Conservation (phyloP, 2,329 filamentous ascomycete species). For the Paraphoma sp. region DNA sequence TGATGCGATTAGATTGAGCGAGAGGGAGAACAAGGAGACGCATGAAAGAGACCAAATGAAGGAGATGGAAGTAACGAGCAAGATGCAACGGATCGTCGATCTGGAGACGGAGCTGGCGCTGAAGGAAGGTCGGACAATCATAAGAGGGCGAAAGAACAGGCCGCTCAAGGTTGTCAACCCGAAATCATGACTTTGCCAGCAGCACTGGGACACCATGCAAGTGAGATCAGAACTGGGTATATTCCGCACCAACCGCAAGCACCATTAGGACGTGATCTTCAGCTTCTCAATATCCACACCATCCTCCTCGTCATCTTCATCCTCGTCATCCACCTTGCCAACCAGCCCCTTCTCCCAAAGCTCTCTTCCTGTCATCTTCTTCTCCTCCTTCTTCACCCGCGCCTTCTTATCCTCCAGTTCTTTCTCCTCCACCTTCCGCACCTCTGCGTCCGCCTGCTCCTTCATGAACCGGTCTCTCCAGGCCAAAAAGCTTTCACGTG, state of each 20-base stretch:
- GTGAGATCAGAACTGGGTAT: conserved; percentile 24
- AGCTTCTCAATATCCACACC: conserved; percentile 54
- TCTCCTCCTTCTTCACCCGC: conserved; percentile 69
- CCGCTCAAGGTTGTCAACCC: conserved; percentile 31
- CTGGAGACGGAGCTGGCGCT: conserved; percentile 54
- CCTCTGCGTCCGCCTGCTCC: conserved; percentile 79
- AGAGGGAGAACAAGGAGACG: conserved; percentile 15
- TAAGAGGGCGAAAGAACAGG: conserved; percentile 32
- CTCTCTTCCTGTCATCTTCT: conserved; percentile 72
- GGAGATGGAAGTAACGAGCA: conserved; percentile 42
- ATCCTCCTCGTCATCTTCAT: conserved; percentile 66
- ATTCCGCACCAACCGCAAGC: conserved; percentile 3
- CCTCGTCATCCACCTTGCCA: conserved; percentile 72
- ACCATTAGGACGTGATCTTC: conserved; percentile 46
- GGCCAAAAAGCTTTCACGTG: conserved; percentile 79
- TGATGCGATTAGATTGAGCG: conserved; percentile 28
- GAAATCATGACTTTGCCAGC: not conserved
- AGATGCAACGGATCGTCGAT: conserved; percentile 57
- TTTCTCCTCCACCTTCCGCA: conserved; percentile 68
- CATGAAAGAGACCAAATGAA: conserved; percentile 32
- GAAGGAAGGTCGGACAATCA: conserved; percentile 43
- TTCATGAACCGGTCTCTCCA: conserved; percentile 81
- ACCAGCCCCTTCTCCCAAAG: conserved; percentile 58
- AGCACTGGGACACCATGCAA: not conserved
- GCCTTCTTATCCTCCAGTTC: conserved; percentile 68